Percentiles rank a stretch among this genome's conserved stretches.
Evolutionary conservation across 2,329 filamentous ascomycete species (phyloP).

Genomic region (Epicoccum nigrum): DNA sequence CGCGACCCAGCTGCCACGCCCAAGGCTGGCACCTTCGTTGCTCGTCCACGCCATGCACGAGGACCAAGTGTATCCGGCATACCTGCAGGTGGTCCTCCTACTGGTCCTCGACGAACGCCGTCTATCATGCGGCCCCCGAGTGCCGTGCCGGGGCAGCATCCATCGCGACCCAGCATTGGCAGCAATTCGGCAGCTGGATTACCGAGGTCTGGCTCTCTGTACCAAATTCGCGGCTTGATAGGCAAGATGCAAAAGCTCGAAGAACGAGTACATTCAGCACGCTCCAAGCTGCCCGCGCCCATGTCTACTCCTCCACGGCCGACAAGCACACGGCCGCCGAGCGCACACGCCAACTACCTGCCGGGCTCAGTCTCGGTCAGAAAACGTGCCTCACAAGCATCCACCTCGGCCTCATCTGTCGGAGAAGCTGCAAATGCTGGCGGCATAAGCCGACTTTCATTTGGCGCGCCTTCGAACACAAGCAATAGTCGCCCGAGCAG

Average conservation of each 20-base stretch:
- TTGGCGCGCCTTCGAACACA: conserved; percentile 49
- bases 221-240: conserved; percentile 90
- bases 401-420: conserved; percentile 45
- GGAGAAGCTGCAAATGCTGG: conserved; percentile 33
- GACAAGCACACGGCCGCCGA: conserved; percentile 73
- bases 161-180: conserved; percentile 51
- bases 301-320: conserved; percentile 76
- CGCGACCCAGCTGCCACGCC: conserved; percentile 58
- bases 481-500: conserved; percentile 71
- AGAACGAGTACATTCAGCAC: conserved; percentile 86
- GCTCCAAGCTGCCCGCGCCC: conserved; percentile 88
- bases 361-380: conserved; percentile 66
- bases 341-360: conserved; percentile 56
- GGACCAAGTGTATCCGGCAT: conserved; percentile 65
- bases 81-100: conserved; percentile 33
- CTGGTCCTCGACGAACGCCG: conserved; percentile 52
- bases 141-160: conserved; percentile 44
- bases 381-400: conserved; percentile 66
- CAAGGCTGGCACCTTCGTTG: conserved; percentile 55
- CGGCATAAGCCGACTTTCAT: conserved; percentile 57
- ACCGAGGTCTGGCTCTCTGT: conserved; percentile 74
- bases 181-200: conserved; percentile 56
- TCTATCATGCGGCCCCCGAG: conserved; percentile 46
- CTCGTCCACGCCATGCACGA: conserved; percentile 59
- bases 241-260: conserved; percentile 98